Evolutionary conservation across 2,329 filamentous ascomycete species (phyloP), one percentile per base, ranked within the genome.

Genomic region (Colletotrichum horii): DNA sequence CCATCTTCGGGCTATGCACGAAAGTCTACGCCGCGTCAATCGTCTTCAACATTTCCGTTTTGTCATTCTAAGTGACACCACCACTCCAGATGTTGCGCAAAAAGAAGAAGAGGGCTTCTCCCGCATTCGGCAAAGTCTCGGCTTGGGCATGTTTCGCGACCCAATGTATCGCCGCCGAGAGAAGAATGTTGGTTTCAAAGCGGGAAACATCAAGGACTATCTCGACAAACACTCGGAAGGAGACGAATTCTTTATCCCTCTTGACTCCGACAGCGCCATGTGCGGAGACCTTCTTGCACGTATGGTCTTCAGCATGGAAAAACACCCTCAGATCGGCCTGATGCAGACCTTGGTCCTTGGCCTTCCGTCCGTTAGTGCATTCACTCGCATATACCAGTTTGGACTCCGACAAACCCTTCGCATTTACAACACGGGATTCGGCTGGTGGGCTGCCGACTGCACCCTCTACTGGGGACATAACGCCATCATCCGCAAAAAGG

Each of bases 181-280:
- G 5, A 48, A 48, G 38, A 48, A 48, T 2, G 0, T 48, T 3
- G 19, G 38, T 2, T 48, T 48, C 38, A 48, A 48, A 2, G 38
- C 38, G 3, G 38, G 38, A 48, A 48, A 48, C 0, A 48, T 48
- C 38, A 48, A n/a, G 38, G 19, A 48, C 38, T 48, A 48, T 48
- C 19, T 48, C 0, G 38, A 48, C 0, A 48, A 48, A 4, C 38
- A n/a, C 5, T 48, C 19, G 19, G 38, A 4, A 0, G 38, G 38
- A 0, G 38, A 48, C 19, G 3, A 48, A 0, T 43, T n/a, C 19
- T 43, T 43, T n/a, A 19, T 43, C 19, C 38, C 38, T 0, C 38
- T 48, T 1, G 38, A 48, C 6, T 48, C 19, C 19, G 38, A 48
- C 2, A 48, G 38, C 38, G 38, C 38, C 6, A 48, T 48, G 38